Conservation (phyloP, 31 red algal species). For the Asparagopsis taxiformis region DNA sequence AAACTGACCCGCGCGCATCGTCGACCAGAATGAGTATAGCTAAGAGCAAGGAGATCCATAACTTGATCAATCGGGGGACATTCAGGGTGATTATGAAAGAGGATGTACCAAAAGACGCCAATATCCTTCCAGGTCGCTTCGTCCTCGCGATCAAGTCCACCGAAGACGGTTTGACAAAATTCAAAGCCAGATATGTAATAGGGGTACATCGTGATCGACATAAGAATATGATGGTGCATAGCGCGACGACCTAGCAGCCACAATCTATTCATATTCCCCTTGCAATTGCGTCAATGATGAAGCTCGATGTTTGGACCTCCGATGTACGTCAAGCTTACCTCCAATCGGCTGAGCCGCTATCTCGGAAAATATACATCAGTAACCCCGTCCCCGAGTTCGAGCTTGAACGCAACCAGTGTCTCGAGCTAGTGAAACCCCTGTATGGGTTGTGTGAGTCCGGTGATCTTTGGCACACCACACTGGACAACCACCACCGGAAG, state of each 20-base stretch:
- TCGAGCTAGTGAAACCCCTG: constrained; percentile 17
- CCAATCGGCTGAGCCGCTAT: constrained; percentile 16
- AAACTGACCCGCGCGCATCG: neutral
- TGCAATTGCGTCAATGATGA: neutral
- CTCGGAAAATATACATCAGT: constrained; percentile 9
- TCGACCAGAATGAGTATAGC: neutral
- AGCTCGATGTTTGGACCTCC: constrained; percentile 1
- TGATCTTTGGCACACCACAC: constrained; percentile 5
- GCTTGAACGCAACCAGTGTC: neutral
- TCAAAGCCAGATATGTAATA: constrained; percentile 5
- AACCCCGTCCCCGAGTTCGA: constrained; percentile 11
- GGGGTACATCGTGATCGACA: neutral
- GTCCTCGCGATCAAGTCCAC: constrained; percentile 20
- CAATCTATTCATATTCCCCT: neutral
- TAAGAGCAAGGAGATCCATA: constrained; percentile 7
- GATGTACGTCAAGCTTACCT: constrained; percentile 36
- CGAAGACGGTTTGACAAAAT: constrained; percentile 2
- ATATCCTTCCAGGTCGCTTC: constrained; percentile 7
- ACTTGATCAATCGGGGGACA: constrained; percentile 5
- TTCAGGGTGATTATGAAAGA: constrained; percentile 3
- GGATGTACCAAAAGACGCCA: constrained; percentile 3
- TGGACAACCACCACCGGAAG: constrained; percentile 20
- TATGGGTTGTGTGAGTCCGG: neutral
- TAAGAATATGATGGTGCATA: constrained; percentile 5
- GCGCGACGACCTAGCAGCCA: neutral